These are phyloP conservation scores for Pholiota molesta DNA, from an alignment of 768 basidiomycete species.

Conservation along the genomic window DNA sequence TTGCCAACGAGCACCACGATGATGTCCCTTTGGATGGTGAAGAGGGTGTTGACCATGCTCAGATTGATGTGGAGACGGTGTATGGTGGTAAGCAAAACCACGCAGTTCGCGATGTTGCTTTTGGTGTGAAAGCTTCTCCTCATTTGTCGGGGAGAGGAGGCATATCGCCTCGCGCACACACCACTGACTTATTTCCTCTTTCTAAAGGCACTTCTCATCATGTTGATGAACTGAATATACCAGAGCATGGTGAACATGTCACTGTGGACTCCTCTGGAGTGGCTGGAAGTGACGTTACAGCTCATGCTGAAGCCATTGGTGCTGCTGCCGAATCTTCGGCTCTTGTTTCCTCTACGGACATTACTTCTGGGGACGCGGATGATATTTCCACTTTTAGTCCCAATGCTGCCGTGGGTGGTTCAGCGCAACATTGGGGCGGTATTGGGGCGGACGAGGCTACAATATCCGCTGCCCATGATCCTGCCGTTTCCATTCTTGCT, in stretches of 20 bases:
- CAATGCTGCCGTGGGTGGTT: not conserved
- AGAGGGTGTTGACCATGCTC: constrained; percentile 31
- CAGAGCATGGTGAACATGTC: constrained; percentile 29
- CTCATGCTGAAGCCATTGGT: constrained; percentile 13
- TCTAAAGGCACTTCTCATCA: constrained; percentile 52
- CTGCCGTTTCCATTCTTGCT: constrained; percentile 27
- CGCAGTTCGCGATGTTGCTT: constrained; percentile 34
- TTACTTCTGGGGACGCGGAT: constrained; percentile 5
- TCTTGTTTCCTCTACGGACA: not conserved
- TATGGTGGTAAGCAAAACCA: constrained; percentile 57
- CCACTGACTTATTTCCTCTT: constrained; percentile 57
- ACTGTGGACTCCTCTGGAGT: constrained; percentile 20
- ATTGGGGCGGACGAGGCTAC: constrained; percentile 2
- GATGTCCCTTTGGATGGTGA: constrained; percentile 26
- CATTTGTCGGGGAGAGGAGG: constrained; percentile 37
- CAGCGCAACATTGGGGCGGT: constrained; percentile 1
- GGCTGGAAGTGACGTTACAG: constrained; percentile 14
- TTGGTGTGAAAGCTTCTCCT: constrained; percentile 51
- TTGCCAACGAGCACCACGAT: constrained; percentile 40
- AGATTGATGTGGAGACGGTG: constrained; percentile 30
- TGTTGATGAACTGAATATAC: constrained; percentile 44
- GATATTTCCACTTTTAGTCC: not conserved
- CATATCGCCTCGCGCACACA: constrained; percentile 51
- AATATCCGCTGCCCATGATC: constrained; percentile 13
- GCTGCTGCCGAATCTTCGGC: not conserved